These are phyloP conservation scores for Neofusicoccum sp. DNA, from an alignment of 2,329 filamentous ascomycete species.

Conservation along the genomic window DNA sequence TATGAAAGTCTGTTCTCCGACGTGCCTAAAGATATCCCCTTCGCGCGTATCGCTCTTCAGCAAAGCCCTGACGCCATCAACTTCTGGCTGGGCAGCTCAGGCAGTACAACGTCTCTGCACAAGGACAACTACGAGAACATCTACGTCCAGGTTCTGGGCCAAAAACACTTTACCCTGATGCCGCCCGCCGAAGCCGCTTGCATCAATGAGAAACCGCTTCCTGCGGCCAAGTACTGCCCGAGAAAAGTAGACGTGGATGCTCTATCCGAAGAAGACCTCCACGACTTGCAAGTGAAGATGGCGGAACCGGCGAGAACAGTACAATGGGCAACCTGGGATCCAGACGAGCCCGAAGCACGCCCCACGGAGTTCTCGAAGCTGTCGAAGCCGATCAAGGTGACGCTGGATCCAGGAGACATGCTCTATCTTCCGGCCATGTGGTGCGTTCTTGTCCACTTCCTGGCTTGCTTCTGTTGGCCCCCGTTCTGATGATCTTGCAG, in stretches of 20 bases:
- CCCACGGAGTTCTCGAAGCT: constrained; percentile 62
- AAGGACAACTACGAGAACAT: constrained; percentile 87
- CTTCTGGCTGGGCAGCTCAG: constrained; percentile 75
- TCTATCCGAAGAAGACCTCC: background rate
- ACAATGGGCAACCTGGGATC: constrained; percentile 76
- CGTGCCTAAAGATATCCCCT: constrained; percentile 67
- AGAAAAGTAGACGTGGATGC: constrained; percentile 14
- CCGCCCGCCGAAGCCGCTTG: constrained; percentile 71
- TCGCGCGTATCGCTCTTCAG: constrained; percentile 71
- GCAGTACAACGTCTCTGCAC: constrained; percentile 71
- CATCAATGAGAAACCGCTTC: constrained; percentile 65
- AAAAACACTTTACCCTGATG: constrained; percentile 74
- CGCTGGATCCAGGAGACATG: constrained; percentile 74
- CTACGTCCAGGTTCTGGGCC: constrained; percentile 73
- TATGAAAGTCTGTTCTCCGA: constrained; percentile 66
- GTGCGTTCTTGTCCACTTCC: constrained; percentile 46
- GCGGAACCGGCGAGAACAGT: constrained; percentile 50
- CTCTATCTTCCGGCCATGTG: constrained; percentile 80
- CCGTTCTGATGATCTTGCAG: constrained; percentile 34
- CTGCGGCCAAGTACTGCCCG: constrained; percentile 60
- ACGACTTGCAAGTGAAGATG: constrained; percentile 34
- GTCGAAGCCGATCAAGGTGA: constrained; percentile 66
- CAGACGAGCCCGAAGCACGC: constrained; percentile 57
- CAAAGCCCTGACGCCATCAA: constrained; percentile 74
- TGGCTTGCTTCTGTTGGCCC: background rate